These are phyloP conservation scores for Linum trigynum DNA, from an alignment of 345 rosid species.

Conservation along the genomic window DNA sequence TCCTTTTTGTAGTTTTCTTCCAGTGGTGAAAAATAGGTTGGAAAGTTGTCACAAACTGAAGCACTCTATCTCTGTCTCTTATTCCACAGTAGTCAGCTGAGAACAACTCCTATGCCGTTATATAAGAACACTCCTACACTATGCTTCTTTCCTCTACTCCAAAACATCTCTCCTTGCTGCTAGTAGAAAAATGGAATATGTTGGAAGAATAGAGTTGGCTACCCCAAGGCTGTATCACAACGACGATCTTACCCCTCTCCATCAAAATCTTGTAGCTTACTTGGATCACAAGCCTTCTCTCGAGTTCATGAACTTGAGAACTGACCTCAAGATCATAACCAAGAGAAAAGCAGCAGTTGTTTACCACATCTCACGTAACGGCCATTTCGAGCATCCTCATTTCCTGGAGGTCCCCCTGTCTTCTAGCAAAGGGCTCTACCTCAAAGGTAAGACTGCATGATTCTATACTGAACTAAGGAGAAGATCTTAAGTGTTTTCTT, in stretches of 20 bases:
- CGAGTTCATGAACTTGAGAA: background rate
- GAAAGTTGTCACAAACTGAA: background rate
- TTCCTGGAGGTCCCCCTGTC: conserved; percentile 15
- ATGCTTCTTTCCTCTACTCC: background rate
- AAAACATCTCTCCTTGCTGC: background rate
- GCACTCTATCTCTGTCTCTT: background rate
- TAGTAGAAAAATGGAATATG: background rate
- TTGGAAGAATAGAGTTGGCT: background rate
- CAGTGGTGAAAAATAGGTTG: background rate
- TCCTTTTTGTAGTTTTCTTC: background rate
- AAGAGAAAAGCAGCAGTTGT: conserved; percentile 15
- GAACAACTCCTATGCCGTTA: background rate
- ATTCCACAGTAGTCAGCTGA: background rate
- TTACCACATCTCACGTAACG: conserved; percentile 15
- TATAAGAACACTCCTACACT: background rate
- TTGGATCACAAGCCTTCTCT: background rate
- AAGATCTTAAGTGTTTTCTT: background rate
- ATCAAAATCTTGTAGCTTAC: background rate
- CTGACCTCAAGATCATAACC: conserved; percentile 8
- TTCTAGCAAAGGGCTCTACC: conserved; percentile 13
- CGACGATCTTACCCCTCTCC: background rate
- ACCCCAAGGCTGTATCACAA: background rate
- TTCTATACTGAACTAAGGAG: background rate
- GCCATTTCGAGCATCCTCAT: conserved; percentile 19
- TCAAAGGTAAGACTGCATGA: background rate